These are phyloP conservation scores for Amoeboaphelidium protococcarum DNA, from an alignment of 371 early-diverging fungal genomes.

Conservation along the genomic window DNA sequence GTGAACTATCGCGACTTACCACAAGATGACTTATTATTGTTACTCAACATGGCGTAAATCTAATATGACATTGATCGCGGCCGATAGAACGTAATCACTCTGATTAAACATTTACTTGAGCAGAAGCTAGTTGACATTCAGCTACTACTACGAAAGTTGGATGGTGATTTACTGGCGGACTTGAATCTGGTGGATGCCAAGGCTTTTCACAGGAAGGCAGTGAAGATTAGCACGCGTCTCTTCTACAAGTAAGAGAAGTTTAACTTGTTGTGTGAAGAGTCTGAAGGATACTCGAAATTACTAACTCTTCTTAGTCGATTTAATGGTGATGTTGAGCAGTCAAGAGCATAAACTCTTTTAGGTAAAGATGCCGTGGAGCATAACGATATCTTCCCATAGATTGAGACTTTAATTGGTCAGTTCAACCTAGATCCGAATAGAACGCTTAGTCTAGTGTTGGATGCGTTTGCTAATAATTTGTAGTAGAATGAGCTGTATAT, in stretches of 20 bases:
- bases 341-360: slow-evolving; percentile 11
- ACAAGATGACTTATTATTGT: too few relatives aligned
- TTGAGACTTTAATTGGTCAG: slow-evolving; percentile 13
- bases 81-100: too few relatives aligned
- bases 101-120: too few relatives aligned
- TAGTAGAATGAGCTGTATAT: too few relatives aligned
- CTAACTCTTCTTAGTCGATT: slow-evolving; percentile 11
- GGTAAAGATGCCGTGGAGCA: slow-evolving; percentile 19
- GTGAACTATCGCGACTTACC: too few relatives aligned
- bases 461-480: slow-evolving; percentile 42
- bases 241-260: slow-evolving; percentile 63
- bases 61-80: too few relatives aligned
- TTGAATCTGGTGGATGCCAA: neutral
- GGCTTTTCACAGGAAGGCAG: neutral
- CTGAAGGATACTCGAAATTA: slow-evolving; percentile 60
- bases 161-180: too few relatives aligned
- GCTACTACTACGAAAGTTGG: too few relatives aligned
- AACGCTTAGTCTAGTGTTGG: slow-evolving; percentile 52
- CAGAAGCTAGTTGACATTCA: too few relatives aligned
- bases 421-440: slow-evolving; percentile 72
- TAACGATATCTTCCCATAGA: too few relatives aligned
- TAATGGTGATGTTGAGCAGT: neutral
- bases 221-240: neutral
- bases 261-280: slow-evolving; percentile 62
- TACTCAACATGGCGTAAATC: too few relatives aligned